Percentiles rank a stretch among this genome's conserved stretches.
These are phyloP conservation scores for Gnaphalium uliginosum DNA, from an alignment of 129 eudicot species.

Conservation along the genomic window DNA sequence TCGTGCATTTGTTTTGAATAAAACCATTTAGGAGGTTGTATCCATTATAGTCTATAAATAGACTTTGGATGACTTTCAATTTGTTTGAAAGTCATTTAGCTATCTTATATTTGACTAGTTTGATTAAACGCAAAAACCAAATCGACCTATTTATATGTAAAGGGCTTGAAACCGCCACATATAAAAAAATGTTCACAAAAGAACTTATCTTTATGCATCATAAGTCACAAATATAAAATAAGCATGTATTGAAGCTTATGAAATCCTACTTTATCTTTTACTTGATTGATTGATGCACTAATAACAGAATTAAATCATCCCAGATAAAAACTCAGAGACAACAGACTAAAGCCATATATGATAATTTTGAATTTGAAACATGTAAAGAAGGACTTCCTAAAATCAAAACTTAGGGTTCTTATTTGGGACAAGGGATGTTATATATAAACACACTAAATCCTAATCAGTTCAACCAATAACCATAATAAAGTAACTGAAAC, in stretches of 20 bases:
- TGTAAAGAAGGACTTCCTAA: neutral
- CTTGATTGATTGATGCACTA: neutral
- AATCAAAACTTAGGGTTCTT: slow-evolving; percentile 18
- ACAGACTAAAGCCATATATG: neutral
- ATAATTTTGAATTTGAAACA: neutral
- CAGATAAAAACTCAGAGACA: neutral
- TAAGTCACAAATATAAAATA: neutral
- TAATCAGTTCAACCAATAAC: neutral
- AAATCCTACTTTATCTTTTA: neutral
- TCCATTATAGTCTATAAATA: too few relatives aligned
- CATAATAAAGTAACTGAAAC: neutral
- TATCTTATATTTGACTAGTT: neutral
- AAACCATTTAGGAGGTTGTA: too few relatives aligned
- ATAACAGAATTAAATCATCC: neutral
- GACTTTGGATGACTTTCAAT: too few relatives aligned
- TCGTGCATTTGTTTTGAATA: too few relatives aligned
- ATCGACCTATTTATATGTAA: neutral
- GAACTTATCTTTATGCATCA: neutral
- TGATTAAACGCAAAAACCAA: neutral
- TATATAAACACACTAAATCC: neutral
- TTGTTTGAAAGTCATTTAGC: too few relatives aligned
- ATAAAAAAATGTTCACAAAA: neutral
- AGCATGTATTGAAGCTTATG: neutral
- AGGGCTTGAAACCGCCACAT: neutral
- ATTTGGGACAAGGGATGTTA: neutral